Conservation (phyloP, 331 rosid species). For the Phaseolus coccineus region DNA sequence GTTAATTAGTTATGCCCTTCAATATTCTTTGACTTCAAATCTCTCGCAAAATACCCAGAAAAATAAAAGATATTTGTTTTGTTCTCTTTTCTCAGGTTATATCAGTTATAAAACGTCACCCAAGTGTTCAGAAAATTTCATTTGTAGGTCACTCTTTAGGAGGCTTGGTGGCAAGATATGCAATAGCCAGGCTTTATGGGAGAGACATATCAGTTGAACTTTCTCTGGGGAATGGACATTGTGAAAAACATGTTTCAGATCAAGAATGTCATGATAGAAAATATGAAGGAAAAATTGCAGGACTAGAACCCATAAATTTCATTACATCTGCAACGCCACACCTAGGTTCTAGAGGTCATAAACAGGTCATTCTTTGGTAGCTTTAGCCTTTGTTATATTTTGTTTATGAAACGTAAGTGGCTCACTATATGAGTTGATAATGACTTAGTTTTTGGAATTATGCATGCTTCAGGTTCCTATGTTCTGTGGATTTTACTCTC, state of each 20-base stretch:
- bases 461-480: constrained; percentile 70
- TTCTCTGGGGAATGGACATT: constrained; percentile 55
- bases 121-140: constrained; percentile 78
- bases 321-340: constrained; percentile 90
- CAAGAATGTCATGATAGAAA: constrained; percentile 50
- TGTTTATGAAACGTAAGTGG: not conserved
- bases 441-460: constrained; percentile 43
- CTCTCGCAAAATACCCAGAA: constrained; percentile 18
- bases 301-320: constrained; percentile 84
- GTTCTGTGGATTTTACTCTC: constrained; percentile 70
- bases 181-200: constrained; percentile 81
- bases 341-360: constrained; percentile 93
- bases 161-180: constrained; percentile 87
- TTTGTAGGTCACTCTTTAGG: constrained; percentile 90
- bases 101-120: constrained; percentile 71
- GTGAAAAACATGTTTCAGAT: constrained; percentile 47
- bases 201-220: constrained; percentile 49
- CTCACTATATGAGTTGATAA: constrained; percentile 13
- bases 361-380: constrained; percentile 61
- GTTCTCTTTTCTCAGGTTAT: constrained; percentile 60
- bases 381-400: not conserved
- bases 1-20: not conserved
- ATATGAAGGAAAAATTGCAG: constrained; percentile 78
- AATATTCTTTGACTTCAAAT: constrained; percentile 24
- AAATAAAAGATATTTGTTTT: constrained; percentile 27